These are phyloP conservation scores for Globisporangium barbulae DNA, from an alignment of 352 stramenopile genomes.

Conservation along the genomic window DNA sequence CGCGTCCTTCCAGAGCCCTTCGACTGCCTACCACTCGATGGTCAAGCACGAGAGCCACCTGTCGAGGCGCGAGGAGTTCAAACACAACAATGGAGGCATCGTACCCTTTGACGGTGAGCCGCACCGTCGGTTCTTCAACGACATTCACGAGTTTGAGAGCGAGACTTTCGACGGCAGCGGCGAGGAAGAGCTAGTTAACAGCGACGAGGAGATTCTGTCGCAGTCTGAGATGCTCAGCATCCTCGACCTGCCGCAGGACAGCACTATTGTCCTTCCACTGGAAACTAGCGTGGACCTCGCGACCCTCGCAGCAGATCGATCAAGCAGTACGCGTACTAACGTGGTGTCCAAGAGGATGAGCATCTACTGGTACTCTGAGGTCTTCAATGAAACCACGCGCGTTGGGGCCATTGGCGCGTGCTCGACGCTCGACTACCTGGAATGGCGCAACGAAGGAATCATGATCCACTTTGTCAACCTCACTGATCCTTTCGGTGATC, in stretches of 20 bases:
- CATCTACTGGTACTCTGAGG: conserved; percentile 80
- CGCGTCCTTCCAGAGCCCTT: conserved; percentile 21
- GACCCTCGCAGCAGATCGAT: conserved; percentile 21
- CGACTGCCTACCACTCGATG: conserved; percentile 68
- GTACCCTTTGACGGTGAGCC: conserved; percentile 83
- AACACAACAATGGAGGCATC: conserved; percentile 70
- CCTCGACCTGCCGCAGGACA: conserved; percentile 44
- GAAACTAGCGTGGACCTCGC: conserved; percentile 51
- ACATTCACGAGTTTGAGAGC: conserved; percentile 53
- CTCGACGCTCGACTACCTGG: conserved; percentile 89
- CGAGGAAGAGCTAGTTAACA: conserved; percentile 28
- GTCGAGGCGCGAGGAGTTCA: conserved; percentile 72
- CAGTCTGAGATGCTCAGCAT: conserved; percentile 53
- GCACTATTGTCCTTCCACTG: conserved; percentile 45
- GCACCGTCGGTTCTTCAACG: conserved; percentile 80
- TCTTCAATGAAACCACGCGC: conserved; percentile 31
- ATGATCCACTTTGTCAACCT: conserved; percentile 94
- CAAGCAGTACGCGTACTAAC: background rate
- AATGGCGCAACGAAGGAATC: conserved; percentile 94
- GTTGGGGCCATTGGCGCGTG: conserved; percentile 89
- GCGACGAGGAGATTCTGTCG: conserved; percentile 41
- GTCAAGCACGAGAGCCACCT: conserved; percentile 84
- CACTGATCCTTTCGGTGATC: conserved; percentile 80
- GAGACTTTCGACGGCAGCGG: conserved; percentile 36
- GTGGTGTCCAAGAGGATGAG: conserved; percentile 22